Evolutionary conservation across 1,139 yeast species (phyloP).

Genomic region (Saccharomyces pastorianus): DNA sequence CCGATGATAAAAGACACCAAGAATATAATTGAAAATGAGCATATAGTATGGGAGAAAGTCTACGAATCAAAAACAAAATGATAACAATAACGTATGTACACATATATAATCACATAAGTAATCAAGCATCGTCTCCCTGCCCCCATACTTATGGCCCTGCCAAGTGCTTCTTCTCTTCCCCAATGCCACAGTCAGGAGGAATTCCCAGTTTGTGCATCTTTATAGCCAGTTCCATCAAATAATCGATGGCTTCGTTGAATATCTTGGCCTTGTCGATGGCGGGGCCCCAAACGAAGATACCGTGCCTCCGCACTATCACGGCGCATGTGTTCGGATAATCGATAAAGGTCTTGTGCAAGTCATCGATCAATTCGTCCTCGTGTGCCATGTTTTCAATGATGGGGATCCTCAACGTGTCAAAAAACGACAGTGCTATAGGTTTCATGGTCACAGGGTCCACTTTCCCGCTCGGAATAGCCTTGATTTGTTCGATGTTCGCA

Average conservation of each 20-base stretch:
- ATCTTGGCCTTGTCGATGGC: constrained; percentile 88
- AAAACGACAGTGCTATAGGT: constrained; percentile 45
- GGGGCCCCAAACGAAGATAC: constrained; percentile 94
- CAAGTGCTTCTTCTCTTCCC: constrained; percentile 25
- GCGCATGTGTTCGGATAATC: constrained; percentile 71
- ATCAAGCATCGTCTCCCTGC: background rate
- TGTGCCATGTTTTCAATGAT: constrained; percentile 85
- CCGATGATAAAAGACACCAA: constrained; percentile 32
- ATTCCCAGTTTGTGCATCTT: constrained; percentile 64
- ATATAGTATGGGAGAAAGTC: constrained; percentile 26
- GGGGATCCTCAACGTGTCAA: constrained; percentile 73
- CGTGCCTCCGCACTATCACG: constrained; percentile 85
- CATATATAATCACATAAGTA: constrained; percentile 5
- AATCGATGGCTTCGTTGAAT: constrained; percentile 88
- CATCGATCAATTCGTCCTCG: constrained; percentile 75
- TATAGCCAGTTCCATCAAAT: constrained; percentile 74
- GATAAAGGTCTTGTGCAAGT: constrained; percentile 53
- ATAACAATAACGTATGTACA: constrained; percentile 12
- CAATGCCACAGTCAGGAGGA: constrained; percentile 36
- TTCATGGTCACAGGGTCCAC: constrained; percentile 36
- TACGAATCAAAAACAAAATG: constrained; percentile 9
- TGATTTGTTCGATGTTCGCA: constrained; percentile 81
- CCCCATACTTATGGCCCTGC: no score
- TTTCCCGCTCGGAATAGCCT: constrained; percentile 71
- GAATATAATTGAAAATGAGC: constrained; percentile 30